Percentiles rank a stretch among this genome's conserved stretches.
phyloP scores from a whole-genome alignment of 441 rosid genomes.

The Gossypium davidsonii region DNA sequence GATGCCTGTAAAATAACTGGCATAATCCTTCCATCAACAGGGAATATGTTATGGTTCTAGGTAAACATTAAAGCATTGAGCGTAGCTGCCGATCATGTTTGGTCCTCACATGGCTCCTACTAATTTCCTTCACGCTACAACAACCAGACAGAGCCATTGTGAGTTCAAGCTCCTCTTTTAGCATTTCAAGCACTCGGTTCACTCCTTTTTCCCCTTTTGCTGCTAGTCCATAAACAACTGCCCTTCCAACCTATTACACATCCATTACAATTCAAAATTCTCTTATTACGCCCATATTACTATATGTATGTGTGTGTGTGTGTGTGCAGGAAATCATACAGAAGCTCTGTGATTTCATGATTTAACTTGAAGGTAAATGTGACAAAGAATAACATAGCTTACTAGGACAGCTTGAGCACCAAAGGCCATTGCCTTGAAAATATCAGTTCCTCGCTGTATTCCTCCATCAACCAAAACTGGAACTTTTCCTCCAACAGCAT shows the following conservation, averaged over 20 bases:
- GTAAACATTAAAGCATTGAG: constrained; percentile 36
- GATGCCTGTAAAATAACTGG: neutral
- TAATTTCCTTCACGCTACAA: constrained; percentile 49
- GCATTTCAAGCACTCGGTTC: constrained; percentile 55
- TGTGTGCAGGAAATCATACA: neutral
- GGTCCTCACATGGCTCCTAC: constrained; percentile 52
- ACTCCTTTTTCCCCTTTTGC: constrained; percentile 74
- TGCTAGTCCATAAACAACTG: constrained; percentile 64
- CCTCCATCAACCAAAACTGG: constrained; percentile 84
- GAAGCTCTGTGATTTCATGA: neutral
- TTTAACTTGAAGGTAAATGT: neutral
- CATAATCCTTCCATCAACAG: neutral
- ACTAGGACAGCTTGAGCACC: constrained; percentile 86
- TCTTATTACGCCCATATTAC: neutral
- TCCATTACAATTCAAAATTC: neutral
- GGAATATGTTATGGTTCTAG: neutral
- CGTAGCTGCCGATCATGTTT: constrained; percentile 28
- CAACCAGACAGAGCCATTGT: constrained; percentile 83
- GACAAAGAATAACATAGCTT: constrained; percentile 17
- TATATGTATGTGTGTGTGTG: too few species aligned
- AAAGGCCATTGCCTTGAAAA: constrained; percentile 84
- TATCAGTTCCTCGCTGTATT: constrained; percentile 70
- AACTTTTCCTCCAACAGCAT: constrained; percentile 55
- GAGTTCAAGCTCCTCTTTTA: constrained; percentile 67
- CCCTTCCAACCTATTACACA: constrained; percentile 67